These are phyloP conservation scores for Aspergillus funiculosus DNA, from an alignment of 495 filamentous ascomycete species.

Conservation along the genomic window DNA sequence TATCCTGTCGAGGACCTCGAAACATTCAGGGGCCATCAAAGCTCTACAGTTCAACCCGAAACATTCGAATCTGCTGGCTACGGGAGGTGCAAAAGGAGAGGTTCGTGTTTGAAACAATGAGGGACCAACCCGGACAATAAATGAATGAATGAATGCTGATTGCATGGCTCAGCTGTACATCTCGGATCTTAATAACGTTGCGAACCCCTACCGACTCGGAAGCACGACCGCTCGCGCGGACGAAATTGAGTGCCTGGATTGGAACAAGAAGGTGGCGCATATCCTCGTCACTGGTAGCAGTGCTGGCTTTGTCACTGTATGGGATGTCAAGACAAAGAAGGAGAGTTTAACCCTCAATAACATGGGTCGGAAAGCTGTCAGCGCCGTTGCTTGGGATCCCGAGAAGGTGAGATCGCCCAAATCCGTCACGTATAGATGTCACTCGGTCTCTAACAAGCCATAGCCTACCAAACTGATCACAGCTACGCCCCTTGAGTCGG, in stretches of 20 bases:
- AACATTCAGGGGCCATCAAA: slow-evolving; percentile 91
- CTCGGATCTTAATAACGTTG: slow-evolving; percentile 84
- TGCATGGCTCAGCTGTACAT: slow-evolving; percentile 62
- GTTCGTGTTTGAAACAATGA: slow-evolving; percentile 31
- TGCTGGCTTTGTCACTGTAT: slow-evolving; percentile 94
- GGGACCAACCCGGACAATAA: too few relatives aligned
- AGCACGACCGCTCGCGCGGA: slow-evolving; percentile 82
- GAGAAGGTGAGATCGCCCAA: slow-evolving; percentile 50
- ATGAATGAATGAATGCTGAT: neutral
- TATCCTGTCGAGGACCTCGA: slow-evolving; percentile 79
- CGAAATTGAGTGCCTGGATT: slow-evolving; percentile 91
- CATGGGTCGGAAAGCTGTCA: slow-evolving; percentile 83
- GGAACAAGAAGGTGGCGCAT: slow-evolving; percentile 97
- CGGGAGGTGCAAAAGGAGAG: slow-evolving; percentile 89
- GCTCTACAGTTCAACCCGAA: slow-evolving; percentile 97
- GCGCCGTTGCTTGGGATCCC: slow-evolving; percentile 94
- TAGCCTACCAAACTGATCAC: slow-evolving; percentile 86
- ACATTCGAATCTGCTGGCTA: slow-evolving; percentile 84
- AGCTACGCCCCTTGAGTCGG: slow-evolving; percentile 83
- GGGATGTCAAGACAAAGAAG: slow-evolving; percentile 97
- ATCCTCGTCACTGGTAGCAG: slow-evolving; percentile 92
- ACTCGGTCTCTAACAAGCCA: slow-evolving; percentile 10
- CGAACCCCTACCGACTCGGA: slow-evolving; percentile 81
- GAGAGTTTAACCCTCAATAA: slow-evolving; percentile 95
- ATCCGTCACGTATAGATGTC: neutral